phyloP scores from a whole-genome alignment of 176 grass and related monocot genomes.

The Carex myosuroides region DNA sequence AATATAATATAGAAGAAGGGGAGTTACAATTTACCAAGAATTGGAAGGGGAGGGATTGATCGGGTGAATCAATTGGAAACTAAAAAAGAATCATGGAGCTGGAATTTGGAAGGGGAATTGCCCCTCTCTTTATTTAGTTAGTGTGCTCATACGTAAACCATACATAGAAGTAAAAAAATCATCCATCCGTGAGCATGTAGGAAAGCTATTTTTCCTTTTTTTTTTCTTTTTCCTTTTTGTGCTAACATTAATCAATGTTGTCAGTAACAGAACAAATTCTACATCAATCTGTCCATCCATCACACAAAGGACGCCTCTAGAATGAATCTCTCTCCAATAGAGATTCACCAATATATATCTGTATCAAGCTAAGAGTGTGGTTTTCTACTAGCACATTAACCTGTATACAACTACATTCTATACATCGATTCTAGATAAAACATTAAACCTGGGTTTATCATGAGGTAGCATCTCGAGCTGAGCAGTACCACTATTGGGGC shows the following conservation, averaged over 20 bases:
- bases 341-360: constrained; percentile 4
- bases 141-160: neutral
- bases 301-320: neutral
- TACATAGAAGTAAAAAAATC: neutral
- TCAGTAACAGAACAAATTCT: constrained; percentile 17
- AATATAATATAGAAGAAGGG: too few species aligned
- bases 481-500: neutral
- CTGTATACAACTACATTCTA: constrained; percentile 15
- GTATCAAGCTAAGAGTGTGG: neutral
- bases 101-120: too few species aligned
- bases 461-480: constrained; percentile 31
- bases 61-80: too few species aligned
- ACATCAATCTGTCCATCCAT: constrained; percentile 1
- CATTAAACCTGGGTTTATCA: constrained; percentile 29
- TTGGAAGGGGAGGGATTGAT: too few species aligned
- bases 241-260: constrained; percentile 8
- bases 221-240: neutral
- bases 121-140: too few species aligned
- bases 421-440: constrained; percentile 33
- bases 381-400: neutral
- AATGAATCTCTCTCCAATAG: neutral
- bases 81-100: too few species aligned
- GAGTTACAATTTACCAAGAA: too few species aligned
- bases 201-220: neutral
- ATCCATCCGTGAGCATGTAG: neutral